A percentile compares a stretch with the other conserved stretches of the same genome.
These are phyloP conservation scores for Wallacemonas sp. DNA, from an alignment of 208 protist species.

Conservation along the genomic window DNA sequence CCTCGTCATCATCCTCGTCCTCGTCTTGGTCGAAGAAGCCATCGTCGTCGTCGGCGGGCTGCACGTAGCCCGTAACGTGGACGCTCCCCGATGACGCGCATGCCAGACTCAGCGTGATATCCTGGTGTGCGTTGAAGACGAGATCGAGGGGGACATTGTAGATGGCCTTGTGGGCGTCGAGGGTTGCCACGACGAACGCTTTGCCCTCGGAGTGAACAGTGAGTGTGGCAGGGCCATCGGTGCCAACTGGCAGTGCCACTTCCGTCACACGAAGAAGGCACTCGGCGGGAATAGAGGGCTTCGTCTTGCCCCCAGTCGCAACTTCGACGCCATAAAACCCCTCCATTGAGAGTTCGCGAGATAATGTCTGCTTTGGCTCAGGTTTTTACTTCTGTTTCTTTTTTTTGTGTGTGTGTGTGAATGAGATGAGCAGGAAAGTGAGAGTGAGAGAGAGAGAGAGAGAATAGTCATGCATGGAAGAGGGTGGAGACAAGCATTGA, in stretches of 20 bases:
- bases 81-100: slow-evolving; percentile 29
- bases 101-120: slow-evolving; percentile 50
- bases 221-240: slow-evolving; percentile 45
- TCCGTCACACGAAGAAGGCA: slow-evolving; percentile 69
- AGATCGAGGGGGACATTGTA: slow-evolving; percentile 72
- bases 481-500: too few species aligned
- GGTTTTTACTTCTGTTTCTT: too few species aligned
- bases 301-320: slow-evolving; percentile 39
- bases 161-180: slow-evolving; percentile 62
- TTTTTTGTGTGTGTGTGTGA: too few species aligned
- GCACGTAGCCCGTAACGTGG: slow-evolving; percentile 72
- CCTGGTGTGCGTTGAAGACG: slow-evolving; percentile 51
- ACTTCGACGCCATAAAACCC: slow-evolving; percentile 82
- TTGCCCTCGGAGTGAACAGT: slow-evolving; percentile 39
- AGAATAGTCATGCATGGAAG: too few species aligned
- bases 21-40: slow-evolving; percentile 26
- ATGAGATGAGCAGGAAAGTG: too few species aligned
- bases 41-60: slow-evolving; percentile 43
- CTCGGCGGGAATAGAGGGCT: slow-evolving; percentile 61
- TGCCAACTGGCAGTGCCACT: slow-evolving; percentile 61
- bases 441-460: too few species aligned
- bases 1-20: slow-evolving; percentile 36
- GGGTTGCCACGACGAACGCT: slow-evolving; percentile 60
- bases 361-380: background rate
- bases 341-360: slow-evolving; percentile 57